Conservation (phyloP, 257 asterid genomes). For the Fraxinus excelsior region DNA sequence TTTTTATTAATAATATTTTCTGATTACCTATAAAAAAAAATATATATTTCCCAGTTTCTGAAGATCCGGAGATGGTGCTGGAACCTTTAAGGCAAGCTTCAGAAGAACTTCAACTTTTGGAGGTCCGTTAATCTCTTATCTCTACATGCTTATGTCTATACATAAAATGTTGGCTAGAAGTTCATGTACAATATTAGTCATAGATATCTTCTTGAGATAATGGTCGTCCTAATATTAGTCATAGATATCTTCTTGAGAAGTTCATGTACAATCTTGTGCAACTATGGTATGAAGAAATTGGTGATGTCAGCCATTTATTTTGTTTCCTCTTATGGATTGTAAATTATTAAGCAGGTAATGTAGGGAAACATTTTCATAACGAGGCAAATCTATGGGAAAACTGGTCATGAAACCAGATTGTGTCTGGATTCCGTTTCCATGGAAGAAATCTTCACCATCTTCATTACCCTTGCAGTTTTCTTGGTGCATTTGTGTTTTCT, state of each 20-base stretch:
- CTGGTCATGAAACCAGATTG: neutral
- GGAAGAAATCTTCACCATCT: neutral
- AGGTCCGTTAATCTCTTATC: constrained; percentile 55
- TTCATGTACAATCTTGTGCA: neutral
- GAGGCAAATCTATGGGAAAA: neutral
- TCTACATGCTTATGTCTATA: neutral
- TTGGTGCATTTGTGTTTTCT: neutral
- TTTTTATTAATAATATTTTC: too few relatives aligned
- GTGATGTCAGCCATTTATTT: neutral
- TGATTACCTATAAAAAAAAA: too few relatives aligned
- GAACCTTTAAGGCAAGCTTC: constrained; percentile 87
- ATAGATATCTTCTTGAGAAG: neutral
- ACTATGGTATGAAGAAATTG: constrained; percentile 1
- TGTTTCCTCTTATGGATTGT: neutral
- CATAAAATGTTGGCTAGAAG: neutral
- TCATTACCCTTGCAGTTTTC: neutral
- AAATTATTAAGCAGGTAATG: neutral
- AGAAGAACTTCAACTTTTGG: constrained; percentile 76
- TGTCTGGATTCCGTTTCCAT: neutral
- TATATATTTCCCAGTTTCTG: constrained; percentile 58
- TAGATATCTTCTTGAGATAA: neutral
- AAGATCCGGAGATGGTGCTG: constrained; percentile 65
- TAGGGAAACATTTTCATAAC: neutral
- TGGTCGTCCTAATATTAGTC: neutral
- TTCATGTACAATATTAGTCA: too few relatives aligned